Base-by-base conservation (phyloP, 768 basidiomycete species). In the Scleroderma citrinum region DNA sequence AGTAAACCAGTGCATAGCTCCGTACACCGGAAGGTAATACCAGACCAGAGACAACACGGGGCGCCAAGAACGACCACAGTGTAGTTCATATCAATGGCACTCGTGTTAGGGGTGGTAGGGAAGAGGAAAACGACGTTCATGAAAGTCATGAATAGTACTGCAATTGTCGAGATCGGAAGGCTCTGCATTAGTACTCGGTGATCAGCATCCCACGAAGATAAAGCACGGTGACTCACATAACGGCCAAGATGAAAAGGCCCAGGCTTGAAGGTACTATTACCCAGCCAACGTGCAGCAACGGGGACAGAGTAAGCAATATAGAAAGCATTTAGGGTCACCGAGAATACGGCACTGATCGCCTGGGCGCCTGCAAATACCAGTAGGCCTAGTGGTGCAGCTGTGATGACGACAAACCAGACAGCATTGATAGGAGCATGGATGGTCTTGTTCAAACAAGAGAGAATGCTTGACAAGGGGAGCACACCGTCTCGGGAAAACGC, bases 401-500 rank as follows among this genome's bases (percentile, higher is more conserved):
- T 41, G 5, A 58, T 40, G 6, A 67, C 72, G 3, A 71, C 64
- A 49, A 76, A 77, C 76, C 78, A 82, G 20, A 82, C 82, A 3
- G 78, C 74, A 57, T 81, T 76, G 19, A 80, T 74, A 1, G 82
- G 83, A 8, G 80, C 78, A 26, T 70, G 67, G 3, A 76, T 81
- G 48, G 59, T 68, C 3, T 53, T 47, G 58, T 82, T 77, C 67
- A 84, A 73, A 53, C 74, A 69, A 55, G 82, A 82, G 17, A 83
- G 69, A 47, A 66, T 72, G 3, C 56, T 55, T 1, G 83, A 83
- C 40, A 80, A 66, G 1, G 83, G 82, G 7, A 84, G 75, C 2
- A 77, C 82, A 24, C 80, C 80, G 53, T 84, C 78, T 16, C 82
- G 72, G 2, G 79, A 65, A 56, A 81, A 81, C 0, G 79, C 79